Evolutionary conservation across 1,284 basidiomycete genomes (phyloP), one percentile per base, ranked within the genome.

Genomic region (Apiotrichum porosum): DNA sequence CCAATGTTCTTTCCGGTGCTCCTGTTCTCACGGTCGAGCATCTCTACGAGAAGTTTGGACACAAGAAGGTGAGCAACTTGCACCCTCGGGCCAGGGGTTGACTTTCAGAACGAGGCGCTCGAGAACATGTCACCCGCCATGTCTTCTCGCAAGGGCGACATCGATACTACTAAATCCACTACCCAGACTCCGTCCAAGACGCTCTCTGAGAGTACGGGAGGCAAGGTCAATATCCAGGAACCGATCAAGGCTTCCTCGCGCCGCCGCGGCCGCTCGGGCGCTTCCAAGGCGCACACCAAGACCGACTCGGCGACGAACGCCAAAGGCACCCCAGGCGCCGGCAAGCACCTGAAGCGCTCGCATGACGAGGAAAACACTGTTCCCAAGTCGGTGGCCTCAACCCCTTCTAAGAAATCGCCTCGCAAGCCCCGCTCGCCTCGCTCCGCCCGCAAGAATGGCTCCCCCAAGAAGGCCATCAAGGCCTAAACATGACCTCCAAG

Each of bases 251-350:
- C 34, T 14, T n/a, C n/a, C n/a, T n/a, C n/a, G n/a, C 31, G 22
- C 13, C 18, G 22, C 26, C 26, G 26, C 26, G 26, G 26, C 12
- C 12, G 17, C 17, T n/a, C 37, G 17, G 34, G 34, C 30, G n/a
- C n/a, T n/a, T n/a, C n/a, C n/a, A 42, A 34, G 41, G 33, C 24
- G 31, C 32, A 21, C 22, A 8, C 4, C 22, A 42, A 32, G 39
- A 21, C 15, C 19, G 6, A 34, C 21, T 28, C 49, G 46, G n/a
- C 26, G 8, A 28, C 26, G 8, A 28, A 28, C 8, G 40, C 59
- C 9, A 65, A 60, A 41, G 68, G 68, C 26, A 70, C 68, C 2
- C 65, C 66, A 2, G 57, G 58, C 3, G 68, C 66, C 12, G 68
- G 68, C 19, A 62, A 60, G 44, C 55, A 62, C 14, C 56, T 70